Evolutionary conservation across 441 rosid genomes (phyloP), one percentile per base, ranked within the genome.

Genomic region (Bocquillonia castaneifolia): DNA sequence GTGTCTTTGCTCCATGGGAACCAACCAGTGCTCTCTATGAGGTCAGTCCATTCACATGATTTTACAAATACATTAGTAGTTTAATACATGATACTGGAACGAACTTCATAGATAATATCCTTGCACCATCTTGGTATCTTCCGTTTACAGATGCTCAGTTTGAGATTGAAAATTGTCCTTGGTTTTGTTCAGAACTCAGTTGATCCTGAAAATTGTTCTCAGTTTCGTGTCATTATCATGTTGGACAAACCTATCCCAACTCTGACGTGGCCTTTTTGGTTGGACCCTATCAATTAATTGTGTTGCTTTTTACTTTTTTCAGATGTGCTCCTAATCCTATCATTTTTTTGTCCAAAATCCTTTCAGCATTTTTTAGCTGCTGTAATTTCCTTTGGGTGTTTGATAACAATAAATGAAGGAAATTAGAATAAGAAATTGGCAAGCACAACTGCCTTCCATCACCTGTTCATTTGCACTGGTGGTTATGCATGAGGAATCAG

Each of bases 1-100:
- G 91, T 42, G 79, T 84, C 67, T 93, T 93, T 77, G 83, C 88
- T 59, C 97, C 96, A 62, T 85, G 90, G 96, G 97, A 93, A 79
- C 79, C 79, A 53, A 93, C 98, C 10, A 76, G 72, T 78, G 77
- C 90, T 70, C 85, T 91, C 29, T 91, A 91, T 44, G 87, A 89
- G 96, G 98, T 88, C 52, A 57, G 81, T 74, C 14, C 53, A 40
- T 45, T 20, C 1, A 15, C 4, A 28, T 58, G 22, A 20, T 69
- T 40, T 50, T 54, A 54, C 42, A 32, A 37, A 15, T 63, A 9
- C 31, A 17, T 10, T 51, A 18, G 32, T 63, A 31, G 20, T 59
- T 37, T 26, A n/a, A n/a, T n/a, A n/a, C n/a, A n/a, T n/a, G n/a
- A n/a, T n/a, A n/a, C n/a, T n/a, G n/a, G n/a, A n/a, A n/a, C n/a